phyloP scores from a whole-genome alignment of 495 filamentous ascomycete species.

The Aspergillus baeticus region DNA sequence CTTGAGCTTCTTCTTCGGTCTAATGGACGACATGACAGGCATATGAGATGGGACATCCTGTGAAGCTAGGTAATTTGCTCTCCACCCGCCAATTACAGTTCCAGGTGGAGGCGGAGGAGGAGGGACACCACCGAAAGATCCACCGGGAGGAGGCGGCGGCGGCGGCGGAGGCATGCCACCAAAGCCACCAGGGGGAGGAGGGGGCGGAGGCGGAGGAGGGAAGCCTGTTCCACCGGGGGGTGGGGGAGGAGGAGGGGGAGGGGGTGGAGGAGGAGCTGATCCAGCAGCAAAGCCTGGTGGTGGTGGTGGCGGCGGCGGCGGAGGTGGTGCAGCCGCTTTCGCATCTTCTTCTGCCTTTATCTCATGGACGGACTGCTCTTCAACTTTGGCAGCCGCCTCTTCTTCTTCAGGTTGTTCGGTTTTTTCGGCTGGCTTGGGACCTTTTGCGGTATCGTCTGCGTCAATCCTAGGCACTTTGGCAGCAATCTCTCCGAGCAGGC shows the following conservation, averaged over 20 bases:
- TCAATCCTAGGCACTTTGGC: conserved; percentile 73
- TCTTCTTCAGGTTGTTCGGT: conserved; percentile 28
- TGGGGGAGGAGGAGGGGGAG: conserved; percentile 43
- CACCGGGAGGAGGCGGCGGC: conserved; percentile 50
- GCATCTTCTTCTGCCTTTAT: conserved; percentile 29
- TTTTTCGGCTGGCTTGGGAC: conserved; percentile 23
- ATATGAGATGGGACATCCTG: conserved; percentile 38
- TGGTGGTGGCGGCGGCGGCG: conserved; percentile 22
- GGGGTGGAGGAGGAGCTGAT: conserved; percentile 46
- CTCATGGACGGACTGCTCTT: conserved; percentile 22
- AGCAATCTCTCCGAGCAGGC: conserved; percentile 77
- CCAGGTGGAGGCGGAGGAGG: conserved; percentile 61
- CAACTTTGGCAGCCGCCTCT: conserved; percentile 35
- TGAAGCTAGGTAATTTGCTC: conserved; percentile 48
- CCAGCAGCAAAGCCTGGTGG: conserved; percentile 31
- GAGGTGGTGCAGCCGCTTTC: conserved; percentile 38
- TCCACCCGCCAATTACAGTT: conserved; percentile 55
- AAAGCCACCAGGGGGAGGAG: conserved; percentile 48
- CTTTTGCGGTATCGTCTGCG: conserved; percentile 71
- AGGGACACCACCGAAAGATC: conserved; percentile 37
- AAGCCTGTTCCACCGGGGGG: too few species aligned
- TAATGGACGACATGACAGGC: conserved; percentile 66
- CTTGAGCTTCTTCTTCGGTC: conserved; percentile 99
- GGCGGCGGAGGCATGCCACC: conserved; percentile 46
- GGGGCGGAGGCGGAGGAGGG: conserved; percentile 40